Percentiles rank a stretch among this genome's conserved stretches.
These are phyloP conservation scores for Geotrichum reessii DNA, from an alignment of 1,139 yeast genomes.

Conservation along the genomic window DNA sequence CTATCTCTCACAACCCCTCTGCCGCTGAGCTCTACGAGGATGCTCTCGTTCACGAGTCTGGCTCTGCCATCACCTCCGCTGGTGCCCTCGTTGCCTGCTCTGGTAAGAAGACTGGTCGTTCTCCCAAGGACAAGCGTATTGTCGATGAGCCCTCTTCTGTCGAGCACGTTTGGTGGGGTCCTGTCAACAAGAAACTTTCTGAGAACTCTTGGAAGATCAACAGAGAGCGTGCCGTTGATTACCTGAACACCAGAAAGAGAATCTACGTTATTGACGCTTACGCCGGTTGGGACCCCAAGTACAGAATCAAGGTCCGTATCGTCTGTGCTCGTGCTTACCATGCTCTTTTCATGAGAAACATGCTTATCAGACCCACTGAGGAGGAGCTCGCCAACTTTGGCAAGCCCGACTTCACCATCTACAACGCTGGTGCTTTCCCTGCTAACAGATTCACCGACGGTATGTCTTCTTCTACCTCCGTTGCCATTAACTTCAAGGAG, in stretches of 20 bases:
- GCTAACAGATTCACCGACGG: slow-evolving; percentile 96
- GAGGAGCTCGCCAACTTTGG: slow-evolving; percentile 89
- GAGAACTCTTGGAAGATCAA: slow-evolving; percentile 94
- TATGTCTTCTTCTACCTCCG: slow-evolving; percentile 94
- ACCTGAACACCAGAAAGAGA: slow-evolving; percentile 91
- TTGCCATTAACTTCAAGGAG: slow-evolving; percentile 91
- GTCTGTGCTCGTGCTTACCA: slow-evolving; percentile 99
- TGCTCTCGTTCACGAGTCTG: slow-evolving; percentile 74
- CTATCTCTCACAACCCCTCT: slow-evolving; percentile 79
- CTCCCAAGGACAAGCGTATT: slow-evolving; percentile 97
- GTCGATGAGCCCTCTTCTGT: slow-evolving; percentile 87
- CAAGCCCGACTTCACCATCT: slow-evolving; percentile 96
- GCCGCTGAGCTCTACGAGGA: slow-evolving; percentile 93
- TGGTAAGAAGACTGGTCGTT: slow-evolving; percentile 95
- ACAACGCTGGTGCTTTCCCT: slow-evolving; percentile 99
- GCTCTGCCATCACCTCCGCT: slow-evolving; percentile 86
- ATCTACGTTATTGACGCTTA: slow-evolving; percentile 93
- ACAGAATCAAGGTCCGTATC: slow-evolving; percentile 93
- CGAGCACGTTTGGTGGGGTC: slow-evolving; percentile 97
- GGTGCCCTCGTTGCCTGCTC: slow-evolving; percentile 97
- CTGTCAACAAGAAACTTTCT: slow-evolving; percentile 91
- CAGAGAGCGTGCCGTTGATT: slow-evolving; percentile 94
- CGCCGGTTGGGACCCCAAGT: slow-evolving; percentile 99
- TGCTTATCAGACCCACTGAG: slow-evolving; percentile 91
- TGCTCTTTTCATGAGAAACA: slow-evolving; percentile 95